Evolutionary conservation across 371 early-diverging fungal species (phyloP), one percentile per base, ranked within the genome.

Genomic region (Mortierella polycephala): DNA sequence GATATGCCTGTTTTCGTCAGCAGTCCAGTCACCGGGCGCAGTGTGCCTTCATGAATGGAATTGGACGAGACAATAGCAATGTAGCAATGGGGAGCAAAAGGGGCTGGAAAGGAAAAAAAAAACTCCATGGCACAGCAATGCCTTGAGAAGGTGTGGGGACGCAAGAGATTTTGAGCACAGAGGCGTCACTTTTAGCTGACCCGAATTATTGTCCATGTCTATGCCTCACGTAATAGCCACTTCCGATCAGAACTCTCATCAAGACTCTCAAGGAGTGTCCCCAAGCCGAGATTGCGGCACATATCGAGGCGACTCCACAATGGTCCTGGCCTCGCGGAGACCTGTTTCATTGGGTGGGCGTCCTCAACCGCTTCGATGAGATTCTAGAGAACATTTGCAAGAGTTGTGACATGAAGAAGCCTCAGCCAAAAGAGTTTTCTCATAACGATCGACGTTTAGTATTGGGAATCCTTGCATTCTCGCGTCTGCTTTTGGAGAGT

Each of bases 341-440:
- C 75, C 85, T 98, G 57, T 96, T 91, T 83, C 95, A 96, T 68
- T 99, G 98, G 98, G 93, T 96, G 20, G 85, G 88, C 18, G 96
- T 96, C 0, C 88, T 99, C 51, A 95, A 99, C 84, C 89, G 96
- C 39, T 96, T 97, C 71, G 99, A 98, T 76, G 80, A 74, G 9
- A 91, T 97, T 51, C 85, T 98, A 46, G 92, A 89, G 57, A 75
- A 76, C 30, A 75, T 90, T 16, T 89, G 91, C 69, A 82, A 85
- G 62, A 85, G 88, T 56, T 91, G 89, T 74, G 86, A 89, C 51
- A 76, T 95, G 57, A 82, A 84, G 46, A 84, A 86, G 53, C 82
- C 91, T 12, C 93, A 93, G 79, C 70, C 84, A 37, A 82, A 70
- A 62, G 84, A 83, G 11, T 91, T 95, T 68, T 79, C 87, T 14